Conservation (phyloP, 179 eudicot genomes). For the Sideroxylon spinosum region DNA sequence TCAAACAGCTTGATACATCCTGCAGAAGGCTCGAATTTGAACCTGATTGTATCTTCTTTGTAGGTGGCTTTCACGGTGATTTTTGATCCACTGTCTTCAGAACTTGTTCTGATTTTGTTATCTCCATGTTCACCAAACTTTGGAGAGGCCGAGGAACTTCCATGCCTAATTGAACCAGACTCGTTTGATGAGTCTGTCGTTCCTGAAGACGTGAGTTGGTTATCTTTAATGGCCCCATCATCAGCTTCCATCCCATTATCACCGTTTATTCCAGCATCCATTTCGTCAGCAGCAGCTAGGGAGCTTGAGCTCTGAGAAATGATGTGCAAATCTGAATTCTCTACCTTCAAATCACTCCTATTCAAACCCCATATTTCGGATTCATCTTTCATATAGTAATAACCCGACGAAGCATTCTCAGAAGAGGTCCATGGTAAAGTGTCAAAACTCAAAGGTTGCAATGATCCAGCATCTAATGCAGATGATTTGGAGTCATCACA, state of each 20-base stretch:
- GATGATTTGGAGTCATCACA: constrained; percentile 25
- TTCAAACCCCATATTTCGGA: background rate
- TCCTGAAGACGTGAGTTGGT: constrained; percentile 56
- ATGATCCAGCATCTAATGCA: constrained; percentile 8
- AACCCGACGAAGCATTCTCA: background rate
- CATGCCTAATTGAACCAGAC: constrained; percentile 34
- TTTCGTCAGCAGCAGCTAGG: constrained; percentile 25
- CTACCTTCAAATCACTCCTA: background rate
- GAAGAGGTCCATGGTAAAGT: background rate
- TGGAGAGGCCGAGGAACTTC: constrained; percentile 51
- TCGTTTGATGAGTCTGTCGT: constrained; percentile 64
- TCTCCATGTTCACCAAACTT: constrained; percentile 25
- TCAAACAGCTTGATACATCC: constrained; percentile 65
- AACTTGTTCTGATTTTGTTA: constrained; percentile 16
- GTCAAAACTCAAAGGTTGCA: background rate
- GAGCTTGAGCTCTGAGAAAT: constrained; percentile 24
- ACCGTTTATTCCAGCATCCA: constrained; percentile 15
- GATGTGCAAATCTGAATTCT: constrained; percentile 17
- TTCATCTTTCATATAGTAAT: background rate
- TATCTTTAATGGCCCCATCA: constrained; percentile 34
- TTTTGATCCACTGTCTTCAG: constrained; percentile 41
- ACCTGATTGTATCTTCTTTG: constrained; percentile 64
- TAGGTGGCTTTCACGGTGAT: constrained; percentile 68
- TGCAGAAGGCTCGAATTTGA: constrained; percentile 55
- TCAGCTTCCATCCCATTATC: constrained; percentile 25